A percentile compares a stretch with the other conserved stretches of the same genome.
These are phyloP conservation scores for Omphalea diandra DNA, from an alignment of 441 rosid species.

Conservation along the genomic window DNA sequence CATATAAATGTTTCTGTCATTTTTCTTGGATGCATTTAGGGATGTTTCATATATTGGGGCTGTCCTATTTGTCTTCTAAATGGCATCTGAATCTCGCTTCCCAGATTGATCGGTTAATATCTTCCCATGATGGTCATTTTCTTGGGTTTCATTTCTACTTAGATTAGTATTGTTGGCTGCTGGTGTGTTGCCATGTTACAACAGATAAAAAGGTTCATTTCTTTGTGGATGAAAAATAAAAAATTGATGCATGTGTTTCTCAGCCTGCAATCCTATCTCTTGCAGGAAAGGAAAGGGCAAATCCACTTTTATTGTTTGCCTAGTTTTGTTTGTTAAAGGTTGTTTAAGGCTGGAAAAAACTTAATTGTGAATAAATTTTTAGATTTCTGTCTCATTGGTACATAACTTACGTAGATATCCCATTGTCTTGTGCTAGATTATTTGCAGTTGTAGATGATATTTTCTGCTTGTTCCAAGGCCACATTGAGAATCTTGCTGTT, in stretches of 20 bases:
- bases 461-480: conserved; percentile 96
- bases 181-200: background rate
- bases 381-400: background rate
- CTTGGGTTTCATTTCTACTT: background rate
- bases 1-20: background rate
- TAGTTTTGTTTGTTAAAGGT: background rate
- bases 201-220: background rate
- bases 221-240: background rate
- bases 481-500: conserved; percentile 73
- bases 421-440: conserved; percentile 40
- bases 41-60: background rate
- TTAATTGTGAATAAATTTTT: background rate
- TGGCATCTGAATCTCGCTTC: background rate
- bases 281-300: background rate
- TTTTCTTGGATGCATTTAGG: background rate
- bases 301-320: background rate
- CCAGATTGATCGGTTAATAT: background rate
- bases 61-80: background rate
- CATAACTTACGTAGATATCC: conserved; percentile 5
- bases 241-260: background rate
- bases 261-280: background rate
- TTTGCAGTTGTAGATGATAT: conserved; percentile 92
- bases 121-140: background rate
- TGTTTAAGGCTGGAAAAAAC: background rate
- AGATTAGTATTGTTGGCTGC: background rate